phyloP scores from a whole-genome alignment of 2,329 filamentous ascomycete genomes.

The Botrytis porri region DNA sequence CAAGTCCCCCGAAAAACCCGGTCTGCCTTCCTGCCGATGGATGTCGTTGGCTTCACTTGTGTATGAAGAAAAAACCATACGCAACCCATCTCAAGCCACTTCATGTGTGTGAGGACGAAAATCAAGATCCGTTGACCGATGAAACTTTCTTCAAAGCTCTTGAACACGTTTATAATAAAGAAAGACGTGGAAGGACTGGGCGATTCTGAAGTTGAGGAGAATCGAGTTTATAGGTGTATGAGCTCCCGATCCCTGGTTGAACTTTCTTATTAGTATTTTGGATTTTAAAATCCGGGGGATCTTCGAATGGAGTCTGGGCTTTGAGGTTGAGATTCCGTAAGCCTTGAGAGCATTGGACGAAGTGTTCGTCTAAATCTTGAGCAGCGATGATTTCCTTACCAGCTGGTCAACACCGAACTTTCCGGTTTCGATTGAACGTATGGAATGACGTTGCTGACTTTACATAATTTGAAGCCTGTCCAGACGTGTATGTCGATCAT shows the following conservation, averaged over 20 bases:
- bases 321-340: neutral
- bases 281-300: too few species aligned
- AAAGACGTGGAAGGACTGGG: neutral
- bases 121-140: neutral
- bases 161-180: neutral
- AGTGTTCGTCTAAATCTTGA: neutral
- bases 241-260: neutral
- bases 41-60: slow-evolving; percentile 2
- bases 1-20: neutral
- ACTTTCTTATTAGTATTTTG: neutral
- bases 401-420: neutral
- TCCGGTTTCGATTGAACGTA: neutral
- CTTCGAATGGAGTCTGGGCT: neutral
- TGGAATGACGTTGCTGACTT: neutral
- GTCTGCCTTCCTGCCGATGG: neutral
- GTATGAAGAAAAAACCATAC: neutral
- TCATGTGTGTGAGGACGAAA: neutral
- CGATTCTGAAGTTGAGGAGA: neutral
- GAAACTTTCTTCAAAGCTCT: neutral
- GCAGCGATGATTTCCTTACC: neutral
- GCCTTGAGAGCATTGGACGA: neutral
- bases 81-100: neutral
- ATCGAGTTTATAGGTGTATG: slow-evolving; percentile 4
- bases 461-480: slow-evolving; percentile 1
- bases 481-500: slow-evolving; percentile 20